Base-by-base conservation (phyloP, 768 basidiomycete genomes). In the Mycena rosella region DNA sequence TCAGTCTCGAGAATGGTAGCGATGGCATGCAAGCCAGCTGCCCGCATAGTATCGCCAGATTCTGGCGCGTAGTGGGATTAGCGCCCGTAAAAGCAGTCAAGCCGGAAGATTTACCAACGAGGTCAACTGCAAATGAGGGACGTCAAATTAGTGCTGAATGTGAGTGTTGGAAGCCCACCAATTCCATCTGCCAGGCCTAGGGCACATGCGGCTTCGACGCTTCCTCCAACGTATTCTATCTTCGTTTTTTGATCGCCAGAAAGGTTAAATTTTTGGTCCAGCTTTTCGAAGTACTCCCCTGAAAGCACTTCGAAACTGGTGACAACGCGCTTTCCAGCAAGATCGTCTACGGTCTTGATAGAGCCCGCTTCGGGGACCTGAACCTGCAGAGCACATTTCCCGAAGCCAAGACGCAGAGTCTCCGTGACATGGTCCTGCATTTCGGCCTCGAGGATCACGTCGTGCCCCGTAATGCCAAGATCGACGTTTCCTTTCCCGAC, bases 31-130 rank as follows among this genome's bases (percentile, higher is more conserved):
- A 99, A 85, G 40, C 97, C 98, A 0, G 96, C 96, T 27, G 97
- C 98, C 36, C 97, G 94, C 98, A 99, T 99, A 10, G 98, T 99
- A 74, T 99, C 98, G 47, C 98, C 98, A 20, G 97, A 99, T 81
- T 99, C 97, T 96, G 76, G 40, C 48, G 55, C 34, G 49, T 22
- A 45, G 34, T 13, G 5, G 15, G 8, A 22, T 74, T 22, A 63
- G 54, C 14, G 9, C 26, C 11, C 47, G 22, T n/a, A 53, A 32
- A 54, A 60, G 11, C 42, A 42, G 4, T 55, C 27, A 29, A 40
- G 9, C 18, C 26, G 11, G 51, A 29, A 11, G n/a, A 84, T 90
- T 74, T 69, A 95, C 96, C 93, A 69, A 98, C 97, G 57, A 99
- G 91, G 80, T 99, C 97, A 54, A 99, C 96, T 96, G 73, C 2